These are phyloP conservation scores for Narthecium ossifragum DNA, from an alignment of 106 monocot species.

Conservation along the genomic window DNA sequence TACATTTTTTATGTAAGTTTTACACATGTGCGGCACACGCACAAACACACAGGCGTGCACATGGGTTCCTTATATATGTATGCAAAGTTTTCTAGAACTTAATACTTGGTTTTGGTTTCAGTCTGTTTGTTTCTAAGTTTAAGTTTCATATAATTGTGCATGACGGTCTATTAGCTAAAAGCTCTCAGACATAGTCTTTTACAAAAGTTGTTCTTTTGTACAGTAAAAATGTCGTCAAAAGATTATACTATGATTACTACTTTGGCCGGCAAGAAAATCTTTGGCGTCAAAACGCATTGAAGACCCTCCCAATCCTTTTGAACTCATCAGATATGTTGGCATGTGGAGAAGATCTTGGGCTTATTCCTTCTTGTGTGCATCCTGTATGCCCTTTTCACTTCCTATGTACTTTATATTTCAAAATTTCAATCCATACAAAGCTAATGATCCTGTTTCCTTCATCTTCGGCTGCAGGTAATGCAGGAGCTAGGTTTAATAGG, in stretches of 20 bases:
- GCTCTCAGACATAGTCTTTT: too few relatives aligned
- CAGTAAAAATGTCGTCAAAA: constrained; percentile 82
- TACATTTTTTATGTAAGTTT: neutral
- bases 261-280: constrained; percentile 87
- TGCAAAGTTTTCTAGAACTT: too few relatives aligned
- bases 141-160: too few relatives aligned
- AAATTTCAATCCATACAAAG: neutral
- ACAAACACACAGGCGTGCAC: too few relatives aligned
- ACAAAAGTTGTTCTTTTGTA: constrained; percentile 18
- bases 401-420: neutral
- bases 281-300: constrained; percentile 92
- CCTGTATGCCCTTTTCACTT: constrained; percentile 38
- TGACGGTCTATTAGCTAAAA: too few relatives aligned
- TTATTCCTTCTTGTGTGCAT: constrained; percentile 84
- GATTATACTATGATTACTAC: constrained; percentile 91
- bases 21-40: too few relatives aligned
- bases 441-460: neutral
- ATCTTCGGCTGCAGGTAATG: constrained; percentile 58
- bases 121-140: too few relatives aligned
- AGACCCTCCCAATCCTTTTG: constrained; percentile 78
- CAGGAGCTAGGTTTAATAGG: constrained; percentile 89
- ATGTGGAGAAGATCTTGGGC: constrained; percentile 93
- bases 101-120: too few relatives aligned
- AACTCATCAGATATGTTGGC: constrained; percentile 95
- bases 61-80: too few relatives aligned